These are phyloP conservation scores for Exserohilum rostratum DNA, from an alignment of 2,329 filamentous ascomycete species.

Conservation along the genomic window DNA sequence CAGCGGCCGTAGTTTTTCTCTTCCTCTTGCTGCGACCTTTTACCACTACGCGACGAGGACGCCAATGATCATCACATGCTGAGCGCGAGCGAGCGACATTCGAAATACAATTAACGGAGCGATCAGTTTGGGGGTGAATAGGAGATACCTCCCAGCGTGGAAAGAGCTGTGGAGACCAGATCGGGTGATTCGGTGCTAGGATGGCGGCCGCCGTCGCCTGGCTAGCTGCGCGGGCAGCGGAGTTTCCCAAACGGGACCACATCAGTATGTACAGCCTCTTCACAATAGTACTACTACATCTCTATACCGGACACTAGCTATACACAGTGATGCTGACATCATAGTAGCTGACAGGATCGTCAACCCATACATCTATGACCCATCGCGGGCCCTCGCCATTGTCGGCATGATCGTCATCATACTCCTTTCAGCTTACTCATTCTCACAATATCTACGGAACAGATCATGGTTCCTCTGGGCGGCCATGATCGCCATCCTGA, in stretches of 20 bases:
- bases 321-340: background rate
- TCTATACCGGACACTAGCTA: background rate
- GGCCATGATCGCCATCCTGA: constrained; percentile 39
- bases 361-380: constrained; percentile 57
- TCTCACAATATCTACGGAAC: constrained; percentile 45
- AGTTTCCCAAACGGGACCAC: constrained; percentile 8
- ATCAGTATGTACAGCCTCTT: background rate
- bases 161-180: background rate
- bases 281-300: background rate
- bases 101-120: background rate
- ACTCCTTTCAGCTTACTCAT: constrained; percentile 37
- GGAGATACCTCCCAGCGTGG: background rate
- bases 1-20: no score
- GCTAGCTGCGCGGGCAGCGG: constrained; percentile 4
- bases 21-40: background rate
- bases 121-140: background rate
- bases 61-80: background rate
- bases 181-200: constrained; percentile 1
- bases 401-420: constrained; percentile 52
- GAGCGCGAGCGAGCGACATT: background rate
- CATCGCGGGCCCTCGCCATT: constrained; percentile 53
- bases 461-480: constrained; percentile 48
- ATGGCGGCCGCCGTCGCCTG: background rate
- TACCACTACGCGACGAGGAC: background rate
- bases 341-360: constrained; percentile 26